Evolutionary conservation across 768 basidiomycete genomes (phyloP).

Genomic region (Russula lepida): DNA sequence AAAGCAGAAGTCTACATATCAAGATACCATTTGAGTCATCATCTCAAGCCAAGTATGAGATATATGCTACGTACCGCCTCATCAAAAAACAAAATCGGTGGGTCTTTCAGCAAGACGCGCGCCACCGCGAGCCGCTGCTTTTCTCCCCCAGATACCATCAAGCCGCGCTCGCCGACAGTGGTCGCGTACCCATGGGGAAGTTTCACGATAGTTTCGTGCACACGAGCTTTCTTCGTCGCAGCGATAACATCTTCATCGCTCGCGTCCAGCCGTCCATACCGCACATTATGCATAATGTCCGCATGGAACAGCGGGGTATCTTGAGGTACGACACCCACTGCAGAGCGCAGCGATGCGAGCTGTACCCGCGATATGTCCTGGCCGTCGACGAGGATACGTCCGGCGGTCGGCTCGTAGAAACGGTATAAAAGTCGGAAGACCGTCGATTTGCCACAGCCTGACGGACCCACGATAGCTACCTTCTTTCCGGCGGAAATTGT

Average conservation of each 20-base stretch:
- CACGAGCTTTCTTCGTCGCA: constrained; percentile 79
- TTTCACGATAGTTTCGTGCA: constrained; percentile 68
- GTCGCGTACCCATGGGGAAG: constrained; percentile 85
- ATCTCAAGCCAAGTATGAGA: too few relatives aligned
- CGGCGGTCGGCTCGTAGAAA: constrained; percentile 82
- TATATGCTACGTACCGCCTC: constrained; percentile 65
- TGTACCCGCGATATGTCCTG: constrained; percentile 75
- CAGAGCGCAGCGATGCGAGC: constrained; percentile 58
- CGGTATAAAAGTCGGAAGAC: constrained; percentile 89
- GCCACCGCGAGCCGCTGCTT: constrained; percentile 96
- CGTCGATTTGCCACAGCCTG: constrained; percentile 96
- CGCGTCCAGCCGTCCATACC: constrained; percentile 84
- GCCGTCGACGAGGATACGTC: constrained; percentile 78
- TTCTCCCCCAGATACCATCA: constrained; percentile 99
- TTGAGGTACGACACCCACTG: constrained; percentile 93
- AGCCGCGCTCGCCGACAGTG: constrained; percentile 88
- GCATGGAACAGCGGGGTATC: constrained; percentile 97
- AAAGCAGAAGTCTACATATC: constrained; percentile 77
- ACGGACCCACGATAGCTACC: constrained; percentile 93
- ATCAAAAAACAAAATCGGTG: constrained; percentile 94
- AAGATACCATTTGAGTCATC: not conserved
- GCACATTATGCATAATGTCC: constrained; percentile 89
- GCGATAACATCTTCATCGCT: constrained; percentile 82
- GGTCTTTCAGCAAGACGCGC: constrained; percentile 85
- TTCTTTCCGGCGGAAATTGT: constrained; percentile 94